phyloP scores from a whole-genome alignment of 2,329 filamentous ascomycete species.

The Didymella pinodella region DNA sequence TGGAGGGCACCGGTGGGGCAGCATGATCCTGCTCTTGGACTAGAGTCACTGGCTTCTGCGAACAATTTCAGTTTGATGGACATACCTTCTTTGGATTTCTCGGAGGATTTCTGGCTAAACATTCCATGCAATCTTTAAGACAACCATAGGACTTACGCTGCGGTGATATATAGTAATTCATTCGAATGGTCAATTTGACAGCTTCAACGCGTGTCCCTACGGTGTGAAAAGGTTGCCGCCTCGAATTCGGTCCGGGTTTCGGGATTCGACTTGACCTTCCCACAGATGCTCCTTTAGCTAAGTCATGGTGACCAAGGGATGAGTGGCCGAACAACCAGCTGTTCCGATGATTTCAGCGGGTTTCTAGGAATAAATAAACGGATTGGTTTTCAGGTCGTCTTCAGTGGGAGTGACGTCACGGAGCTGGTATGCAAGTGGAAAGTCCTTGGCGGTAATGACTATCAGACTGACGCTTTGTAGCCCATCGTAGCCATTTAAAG shows the following conservation, averaged over 20 bases:
- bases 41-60: conserved; percentile 6
- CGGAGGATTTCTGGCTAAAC: conserved; percentile 30
- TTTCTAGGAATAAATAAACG: conserved; percentile 21
- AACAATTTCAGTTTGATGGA: conserved; percentile 10
- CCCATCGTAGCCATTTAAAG: conserved; percentile 46
- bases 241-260: neutral
- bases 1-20: conserved; percentile 18
- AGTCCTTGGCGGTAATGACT: neutral
- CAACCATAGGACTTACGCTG: neutral
- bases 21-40: conserved; percentile 3
- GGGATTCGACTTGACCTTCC: neutral
- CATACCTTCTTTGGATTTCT: conserved; percentile 24
- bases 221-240: neutral
- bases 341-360: no score
- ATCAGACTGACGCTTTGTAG: conserved; percentile 22
- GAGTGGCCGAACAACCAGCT: neutral
- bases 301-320: neutral
- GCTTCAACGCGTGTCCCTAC: neutral
- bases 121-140: conserved; percentile 13
- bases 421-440: conserved; percentile 39
- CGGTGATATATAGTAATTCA: neutral
- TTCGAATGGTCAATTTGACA: neutral
- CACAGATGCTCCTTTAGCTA: neutral
- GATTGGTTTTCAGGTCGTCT: conserved; percentile 41
- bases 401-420: conserved; percentile 32